Evolutionary conservation across 164 flowering plant genomes (phyloP).

Genomic region (Liquidambar formosana): DNA sequence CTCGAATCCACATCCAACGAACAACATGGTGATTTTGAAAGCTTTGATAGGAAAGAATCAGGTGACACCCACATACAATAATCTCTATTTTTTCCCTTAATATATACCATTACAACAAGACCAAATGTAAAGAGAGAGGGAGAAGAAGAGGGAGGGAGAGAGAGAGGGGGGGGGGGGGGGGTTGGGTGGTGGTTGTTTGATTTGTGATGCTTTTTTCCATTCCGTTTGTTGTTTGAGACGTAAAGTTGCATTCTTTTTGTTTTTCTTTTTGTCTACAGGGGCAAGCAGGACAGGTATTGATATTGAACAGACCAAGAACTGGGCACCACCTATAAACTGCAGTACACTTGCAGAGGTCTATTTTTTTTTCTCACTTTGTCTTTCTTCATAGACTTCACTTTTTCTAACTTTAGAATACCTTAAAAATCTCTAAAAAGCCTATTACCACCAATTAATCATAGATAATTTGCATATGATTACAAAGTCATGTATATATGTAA

Average conservation of each 20-base stretch:
- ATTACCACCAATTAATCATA: slow-evolving; percentile 4
- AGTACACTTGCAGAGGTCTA: slow-evolving; percentile 48
- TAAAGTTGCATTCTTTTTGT: slow-evolving; percentile 37
- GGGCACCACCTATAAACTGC: slow-evolving; percentile 58
- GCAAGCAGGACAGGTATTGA: slow-evolving; percentile 48
- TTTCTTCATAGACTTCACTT: not conserved
- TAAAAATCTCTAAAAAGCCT: not conserved
- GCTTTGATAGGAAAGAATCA: slow-evolving; percentile 44
- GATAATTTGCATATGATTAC: slow-evolving; percentile 21
- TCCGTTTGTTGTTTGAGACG: slow-evolving; percentile 25
- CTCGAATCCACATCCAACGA: slow-evolving; percentile 33
- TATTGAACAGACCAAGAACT: slow-evolving; percentile 59
- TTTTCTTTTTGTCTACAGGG: slow-evolving; percentile 43
- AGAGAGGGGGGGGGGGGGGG: not conserved
- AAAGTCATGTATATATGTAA: not conserved
- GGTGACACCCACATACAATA: slow-evolving; percentile 27
- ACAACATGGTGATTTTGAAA: slow-evolving; percentile 18
- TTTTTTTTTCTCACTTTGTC: slow-evolving; percentile 7
- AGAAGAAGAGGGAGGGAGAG: slow-evolving; percentile 3
- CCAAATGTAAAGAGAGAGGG: too few species aligned
- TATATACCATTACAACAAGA: too few species aligned
- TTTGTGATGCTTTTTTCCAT: slow-evolving; percentile 13
- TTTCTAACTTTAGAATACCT: not conserved
- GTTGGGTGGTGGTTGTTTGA: not conserved
- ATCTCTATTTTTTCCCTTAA: not conserved